Evolutionary conservation across 768 basidiomycete species (phyloP), one percentile per base, ranked within the genome.

Genomic region (Gloeostereum incarnatum): DNA sequence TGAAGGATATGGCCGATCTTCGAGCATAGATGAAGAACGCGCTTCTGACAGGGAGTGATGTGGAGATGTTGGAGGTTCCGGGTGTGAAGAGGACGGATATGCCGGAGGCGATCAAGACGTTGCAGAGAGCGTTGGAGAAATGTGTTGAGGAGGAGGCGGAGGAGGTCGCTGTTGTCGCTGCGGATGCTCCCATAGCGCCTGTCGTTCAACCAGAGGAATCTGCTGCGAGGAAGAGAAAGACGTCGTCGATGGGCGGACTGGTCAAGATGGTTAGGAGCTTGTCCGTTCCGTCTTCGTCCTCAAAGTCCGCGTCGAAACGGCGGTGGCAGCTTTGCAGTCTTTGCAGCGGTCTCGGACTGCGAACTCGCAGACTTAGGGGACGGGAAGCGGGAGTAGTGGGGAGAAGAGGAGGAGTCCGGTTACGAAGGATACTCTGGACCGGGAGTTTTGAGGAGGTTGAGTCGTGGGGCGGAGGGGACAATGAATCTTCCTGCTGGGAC

Each of bases 31-130:
- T 88, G 65, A 69, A 71, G 5, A 55, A 53, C 1, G 79, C 81
- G 10, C 58, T 83, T 20, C 61, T 66, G 36, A 62, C 71, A 4
- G 70, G 70, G 38, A 77, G 62, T 45, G 85, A 87, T 49, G 70
- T 62, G 6, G 71, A 75, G 46, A 75, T 86, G 67, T 57, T 84
- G 22, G 60, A 66, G 14, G 68, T 78, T 1, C 60, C 86, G 27
- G 73, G 81, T 45, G 60, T 68, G 33, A 37, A 32, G 23, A 36
- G 75, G 32, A 71, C 74, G 31, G 81, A 85, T 53, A 79, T 85
- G 70, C 78, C 80, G 1, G 86, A 89, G 54, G 83, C 83, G 9
- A 76, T 87, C 54, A 85, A 84, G 60, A 78, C 85, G 3, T 63
- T 89, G 13, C 84, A 85, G 58, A 60, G 85, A 17, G 75, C 75